phyloP scores from a whole-genome alignment of 2,329 filamentous ascomycete species.

The Botryotinia globosa region DNA sequence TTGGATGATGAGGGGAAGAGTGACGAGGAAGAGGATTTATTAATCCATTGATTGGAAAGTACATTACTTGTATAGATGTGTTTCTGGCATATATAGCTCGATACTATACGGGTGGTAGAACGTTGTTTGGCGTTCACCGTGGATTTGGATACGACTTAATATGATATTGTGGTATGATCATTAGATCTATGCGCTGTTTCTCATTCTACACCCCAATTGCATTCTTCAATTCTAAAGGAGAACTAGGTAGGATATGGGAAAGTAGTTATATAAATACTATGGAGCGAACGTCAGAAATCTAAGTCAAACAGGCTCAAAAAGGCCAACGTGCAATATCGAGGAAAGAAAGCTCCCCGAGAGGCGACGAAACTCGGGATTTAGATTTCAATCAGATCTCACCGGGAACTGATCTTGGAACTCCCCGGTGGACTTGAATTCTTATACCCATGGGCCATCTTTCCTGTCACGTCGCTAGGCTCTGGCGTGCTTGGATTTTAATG shows the following conservation, averaged over 20 bases:
- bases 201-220: neutral
- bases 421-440: neutral
- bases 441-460: neutral
- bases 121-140: neutral
- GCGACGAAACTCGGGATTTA: too few relatives aligned
- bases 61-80: conserved; percentile 1
- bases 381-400: neutral
- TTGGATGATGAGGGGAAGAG: conserved; percentile 24
- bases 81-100: neutral
- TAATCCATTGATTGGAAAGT: conserved; percentile 8
- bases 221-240: neutral
- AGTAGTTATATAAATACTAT: neutral
- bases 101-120: neutral
- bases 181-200: neutral
- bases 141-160: neutral
- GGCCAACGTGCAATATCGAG: neutral
- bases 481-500: neutral
- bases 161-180: neutral
- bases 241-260: neutral
- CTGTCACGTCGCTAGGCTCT: neutral
- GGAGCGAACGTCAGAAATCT: neutral
- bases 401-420: neutral
- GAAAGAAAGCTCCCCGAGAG: neutral
- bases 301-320: neutral
- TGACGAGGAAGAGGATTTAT: conserved; percentile 15